Evolutionary conservation across 75 land plant genomes (phyloP).

Genomic region (Adiantum capillusveneris): DNA sequence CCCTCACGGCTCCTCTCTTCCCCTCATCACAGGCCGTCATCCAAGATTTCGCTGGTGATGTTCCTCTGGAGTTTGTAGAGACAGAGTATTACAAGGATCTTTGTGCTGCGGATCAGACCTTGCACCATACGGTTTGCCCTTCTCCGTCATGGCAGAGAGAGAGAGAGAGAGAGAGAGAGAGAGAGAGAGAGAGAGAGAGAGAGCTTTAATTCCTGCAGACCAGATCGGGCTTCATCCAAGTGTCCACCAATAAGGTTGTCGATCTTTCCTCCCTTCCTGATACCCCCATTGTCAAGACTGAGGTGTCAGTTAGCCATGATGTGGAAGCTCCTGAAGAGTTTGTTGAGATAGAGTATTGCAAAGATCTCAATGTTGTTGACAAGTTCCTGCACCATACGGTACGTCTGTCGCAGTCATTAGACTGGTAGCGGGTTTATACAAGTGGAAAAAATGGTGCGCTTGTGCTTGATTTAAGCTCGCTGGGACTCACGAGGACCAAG

Average conservation of each 20-base stretch:
- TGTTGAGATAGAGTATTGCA: background rate
- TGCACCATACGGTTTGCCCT: slow-evolving; percentile 29
- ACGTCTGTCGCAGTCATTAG: slow-evolving; percentile 7
- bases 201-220: background rate
- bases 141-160: background rate
- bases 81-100: slow-evolving; percentile 36
- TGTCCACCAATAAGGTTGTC: background rate
- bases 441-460: slow-evolving; percentile 2
- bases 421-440: slow-evolving; percentile 43
- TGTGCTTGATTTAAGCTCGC: background rate
- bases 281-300: background rate
- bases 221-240: background rate
- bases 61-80: slow-evolving; percentile 40
- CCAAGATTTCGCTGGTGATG: background rate
- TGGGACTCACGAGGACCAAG: background rate
- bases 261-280: background rate
- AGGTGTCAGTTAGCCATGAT: too few relatives aligned
- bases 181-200: background rate
- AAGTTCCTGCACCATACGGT: background rate
- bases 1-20: too few relatives aligned
- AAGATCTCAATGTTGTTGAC: background rate
- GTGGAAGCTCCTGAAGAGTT: too few relatives aligned
- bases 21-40: too few relatives aligned
- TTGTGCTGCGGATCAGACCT: slow-evolving; percentile 24
- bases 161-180: background rate